Conservation (phyloP, 306 rosid species). For the Casuarina cunninghamiana region DNA sequence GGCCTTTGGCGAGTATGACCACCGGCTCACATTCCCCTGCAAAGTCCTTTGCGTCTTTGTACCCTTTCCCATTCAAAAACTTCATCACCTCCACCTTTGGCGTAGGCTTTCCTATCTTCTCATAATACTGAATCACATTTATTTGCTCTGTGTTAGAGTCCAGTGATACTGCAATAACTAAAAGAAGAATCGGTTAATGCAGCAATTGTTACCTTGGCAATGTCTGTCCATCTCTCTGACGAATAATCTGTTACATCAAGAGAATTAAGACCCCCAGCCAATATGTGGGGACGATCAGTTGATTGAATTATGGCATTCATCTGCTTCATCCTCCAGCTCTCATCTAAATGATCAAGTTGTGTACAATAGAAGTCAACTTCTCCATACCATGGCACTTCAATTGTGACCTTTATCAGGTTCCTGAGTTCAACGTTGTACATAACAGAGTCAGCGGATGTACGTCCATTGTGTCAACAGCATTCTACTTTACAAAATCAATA, state of each 20-base stretch:
- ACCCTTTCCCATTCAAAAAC: constrained; percentile 65
- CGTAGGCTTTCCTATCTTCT: constrained; percentile 80
- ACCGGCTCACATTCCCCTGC: constrained; percentile 83
- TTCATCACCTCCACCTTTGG: constrained; percentile 82
- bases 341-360: constrained; percentile 89
- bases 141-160: not conserved
- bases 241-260: constrained; percentile 68
- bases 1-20: constrained; percentile 90
- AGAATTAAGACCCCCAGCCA: constrained; percentile 83
- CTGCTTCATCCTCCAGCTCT: constrained; percentile 92
- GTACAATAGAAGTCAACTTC: constrained; percentile 77
- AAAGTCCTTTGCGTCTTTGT: constrained; percentile 69
- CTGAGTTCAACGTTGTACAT: constrained; percentile 35
- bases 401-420: constrained; percentile 73
- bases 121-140: constrained; percentile 54
- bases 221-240: constrained; percentile 71
- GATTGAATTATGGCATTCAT: constrained; percentile 62
- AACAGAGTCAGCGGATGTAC: not conserved
- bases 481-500: not conserved
- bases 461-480: not conserved
- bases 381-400: constrained; percentile 82
- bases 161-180: not conserved
- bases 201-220: constrained; percentile 50
- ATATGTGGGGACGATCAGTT: constrained; percentile 69
- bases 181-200: not conserved